A percentile compares a stretch with the other conserved stretches of the same genome.
These are phyloP conservation scores for Phellopilus nigrolimitatus DNA, from an alignment of 1,284 basidiomycete species.

Conservation along the genomic window DNA sequence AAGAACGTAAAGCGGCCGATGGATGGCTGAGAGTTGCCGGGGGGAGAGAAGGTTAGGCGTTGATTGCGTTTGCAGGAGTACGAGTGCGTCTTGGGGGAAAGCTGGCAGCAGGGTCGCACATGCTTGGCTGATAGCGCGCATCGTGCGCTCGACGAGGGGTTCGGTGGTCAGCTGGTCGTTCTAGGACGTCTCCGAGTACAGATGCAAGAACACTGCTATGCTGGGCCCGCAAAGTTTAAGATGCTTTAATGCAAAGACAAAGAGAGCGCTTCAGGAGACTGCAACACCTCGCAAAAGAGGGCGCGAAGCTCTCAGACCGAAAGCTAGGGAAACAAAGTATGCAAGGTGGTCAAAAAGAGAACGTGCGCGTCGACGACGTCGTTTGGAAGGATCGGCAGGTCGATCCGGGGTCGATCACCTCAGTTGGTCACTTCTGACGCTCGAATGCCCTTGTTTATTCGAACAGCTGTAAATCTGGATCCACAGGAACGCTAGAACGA, in stretches of 20 bases:
- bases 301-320: no score
- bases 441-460: no score
- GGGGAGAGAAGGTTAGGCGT: conserved; percentile 5
- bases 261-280: background rate
- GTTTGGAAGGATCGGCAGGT: no score
- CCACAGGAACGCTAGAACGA: no score
- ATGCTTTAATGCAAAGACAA: background rate
- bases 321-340: background rate
- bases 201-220: conserved; percentile 60
- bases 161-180: conserved; percentile 60
- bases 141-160: conserved; percentile 45
- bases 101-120: conserved; percentile 56
- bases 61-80: background rate
- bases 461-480: no score
- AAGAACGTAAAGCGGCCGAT: no score
- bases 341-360: background rate
- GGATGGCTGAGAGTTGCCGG: no score
- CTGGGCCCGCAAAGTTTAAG: no score
- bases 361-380: conserved; percentile 68
- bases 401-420: no score
- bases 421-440: no score
- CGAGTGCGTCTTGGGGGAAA: conserved; percentile 38
- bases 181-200: conserved; percentile 58
- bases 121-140: conserved; percentile 60
- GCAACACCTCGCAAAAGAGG: no score